phyloP scores from a whole-genome alignment of 2,329 filamentous ascomycete genomes.

The Sclerotinia spermophila region DNA sequence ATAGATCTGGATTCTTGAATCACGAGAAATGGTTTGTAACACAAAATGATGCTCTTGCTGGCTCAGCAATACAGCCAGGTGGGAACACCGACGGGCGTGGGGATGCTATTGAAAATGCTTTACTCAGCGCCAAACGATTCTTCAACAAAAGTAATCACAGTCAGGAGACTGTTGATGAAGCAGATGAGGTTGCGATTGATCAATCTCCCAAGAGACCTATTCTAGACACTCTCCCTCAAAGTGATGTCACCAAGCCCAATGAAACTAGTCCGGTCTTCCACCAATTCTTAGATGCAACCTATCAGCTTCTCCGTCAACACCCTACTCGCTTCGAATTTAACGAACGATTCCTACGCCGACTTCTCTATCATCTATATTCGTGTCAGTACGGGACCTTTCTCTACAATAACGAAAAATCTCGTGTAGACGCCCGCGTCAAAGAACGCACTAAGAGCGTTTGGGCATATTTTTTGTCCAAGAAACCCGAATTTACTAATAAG shows the following conservation, averaged over 20 bases:
- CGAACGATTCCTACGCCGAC: slow-evolving; percentile 81
- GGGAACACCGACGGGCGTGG: slow-evolving; percentile 47
- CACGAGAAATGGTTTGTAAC: slow-evolving; percentile 92
- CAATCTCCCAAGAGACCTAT: slow-evolving; percentile 32
- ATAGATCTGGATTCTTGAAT: slow-evolving; percentile 82
- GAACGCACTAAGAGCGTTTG: slow-evolving; percentile 83
- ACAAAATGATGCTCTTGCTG: slow-evolving; percentile 74
- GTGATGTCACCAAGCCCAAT: slow-evolving; percentile 73
- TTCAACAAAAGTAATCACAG: slow-evolving; percentile 78
- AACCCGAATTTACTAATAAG: slow-evolving; percentile 76
- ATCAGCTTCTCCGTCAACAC: slow-evolving; percentile 81
- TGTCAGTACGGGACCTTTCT: slow-evolving; percentile 97
- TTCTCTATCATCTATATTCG: slow-evolving; percentile 91
- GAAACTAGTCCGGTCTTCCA: slow-evolving; percentile 97
- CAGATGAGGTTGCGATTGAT: slow-evolving; percentile 33
- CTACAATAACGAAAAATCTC: slow-evolving; percentile 90
- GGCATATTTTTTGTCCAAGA: slow-evolving; percentile 87
- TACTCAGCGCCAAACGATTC: slow-evolving; percentile 81
- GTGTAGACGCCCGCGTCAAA: slow-evolving; percentile 63
- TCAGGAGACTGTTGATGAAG: slow-evolving; percentile 55
- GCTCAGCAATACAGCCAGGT: slow-evolving; percentile 57
- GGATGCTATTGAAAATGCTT: slow-evolving; percentile 80
- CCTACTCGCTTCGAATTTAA: slow-evolving; percentile 94
- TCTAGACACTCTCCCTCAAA: slow-evolving; percentile 40
- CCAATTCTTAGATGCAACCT: slow-evolving; percentile 92